phyloP scores from a whole-genome alignment of 2,329 filamentous ascomycete species.

The Aspergillus spinulosporus region DNA sequence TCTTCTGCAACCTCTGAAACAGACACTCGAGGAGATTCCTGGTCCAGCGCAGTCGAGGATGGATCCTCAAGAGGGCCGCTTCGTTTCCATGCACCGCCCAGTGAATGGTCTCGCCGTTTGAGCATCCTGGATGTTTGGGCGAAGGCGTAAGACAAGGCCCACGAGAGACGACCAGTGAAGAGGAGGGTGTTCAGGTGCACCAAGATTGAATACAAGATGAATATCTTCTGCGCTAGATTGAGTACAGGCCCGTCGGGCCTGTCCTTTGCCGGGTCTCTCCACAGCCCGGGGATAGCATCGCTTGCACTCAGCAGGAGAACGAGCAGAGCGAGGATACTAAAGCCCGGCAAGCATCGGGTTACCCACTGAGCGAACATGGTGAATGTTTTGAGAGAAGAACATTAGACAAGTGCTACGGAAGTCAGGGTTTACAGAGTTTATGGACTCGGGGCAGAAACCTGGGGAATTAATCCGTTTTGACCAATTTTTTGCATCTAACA shows the following conservation, averaged over 20 bases:
- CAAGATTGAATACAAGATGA: slow-evolving; percentile 65
- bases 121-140: slow-evolving; percentile 24
- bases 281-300: slow-evolving; percentile 20
- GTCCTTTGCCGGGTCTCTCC: slow-evolving; percentile 16
- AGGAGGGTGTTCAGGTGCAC: slow-evolving; percentile 64
- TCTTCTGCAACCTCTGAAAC: slow-evolving; percentile 13
- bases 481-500: not conserved
- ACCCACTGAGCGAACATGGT: slow-evolving; percentile 29
- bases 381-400: not conserved
- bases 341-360: slow-evolving; percentile 33
- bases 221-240: slow-evolving; percentile 41
- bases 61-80: not conserved
- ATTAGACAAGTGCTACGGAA: not conserved
- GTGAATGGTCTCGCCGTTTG: slow-evolving; percentile 26
- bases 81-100: not conserved
- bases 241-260: slow-evolving; percentile 11
- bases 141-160: slow-evolving; percentile 48
- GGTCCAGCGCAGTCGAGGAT: not conserved
- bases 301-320: slow-evolving; percentile 27
- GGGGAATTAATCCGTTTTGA: not conserved
- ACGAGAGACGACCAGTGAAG: slow-evolving; percentile 55
- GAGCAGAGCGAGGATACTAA: slow-evolving; percentile 30
- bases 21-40: not conserved
- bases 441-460: not conserved
- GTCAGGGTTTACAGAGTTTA: not conserved